Percentiles rank a stretch among this genome's conserved stretches.
Evolutionary conservation across 352 stramenopile genomes (phyloP).

Genomic region (Blastocystis sp.): DNA sequence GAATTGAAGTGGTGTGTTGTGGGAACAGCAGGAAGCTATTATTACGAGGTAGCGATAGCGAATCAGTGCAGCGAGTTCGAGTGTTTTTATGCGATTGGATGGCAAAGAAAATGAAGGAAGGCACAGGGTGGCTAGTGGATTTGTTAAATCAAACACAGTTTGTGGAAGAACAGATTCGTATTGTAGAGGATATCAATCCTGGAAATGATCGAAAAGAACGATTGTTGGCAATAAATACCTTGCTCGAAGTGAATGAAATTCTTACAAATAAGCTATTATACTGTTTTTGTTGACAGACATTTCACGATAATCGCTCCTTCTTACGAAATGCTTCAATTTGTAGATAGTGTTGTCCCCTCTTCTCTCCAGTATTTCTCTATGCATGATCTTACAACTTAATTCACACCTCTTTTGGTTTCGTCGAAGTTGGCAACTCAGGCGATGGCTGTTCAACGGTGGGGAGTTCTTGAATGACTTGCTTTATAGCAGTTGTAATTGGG

Average conservation of each 20-base stretch:
- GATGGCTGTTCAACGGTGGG: neutral
- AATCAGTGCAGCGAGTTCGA: neutral
- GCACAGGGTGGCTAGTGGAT: neutral
- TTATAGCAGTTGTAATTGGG: neutral
- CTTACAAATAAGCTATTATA: neutral
- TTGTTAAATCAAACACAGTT: neutral
- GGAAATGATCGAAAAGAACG: neutral
- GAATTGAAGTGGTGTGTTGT: neutral
- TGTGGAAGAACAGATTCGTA: neutral
- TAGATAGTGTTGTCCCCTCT: neutral
- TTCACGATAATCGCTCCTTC: neutral
- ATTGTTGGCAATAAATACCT: neutral
- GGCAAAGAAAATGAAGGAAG: neutral
- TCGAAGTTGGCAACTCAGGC: neutral
- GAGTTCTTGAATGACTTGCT: neutral
- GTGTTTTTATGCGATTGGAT: neutral
- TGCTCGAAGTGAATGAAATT: neutral
- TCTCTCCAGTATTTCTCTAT: neutral
- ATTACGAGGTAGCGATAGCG: neutral
- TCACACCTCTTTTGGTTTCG: neutral
- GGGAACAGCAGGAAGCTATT: neutral
- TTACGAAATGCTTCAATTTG: neutral
- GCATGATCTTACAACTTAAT: neutral
- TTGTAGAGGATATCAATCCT: neutral
- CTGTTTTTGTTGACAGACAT: neutral